Base-by-base conservation (phyloP, 129 eudicot genomes). In the Scalesia atractyloides region DNA sequence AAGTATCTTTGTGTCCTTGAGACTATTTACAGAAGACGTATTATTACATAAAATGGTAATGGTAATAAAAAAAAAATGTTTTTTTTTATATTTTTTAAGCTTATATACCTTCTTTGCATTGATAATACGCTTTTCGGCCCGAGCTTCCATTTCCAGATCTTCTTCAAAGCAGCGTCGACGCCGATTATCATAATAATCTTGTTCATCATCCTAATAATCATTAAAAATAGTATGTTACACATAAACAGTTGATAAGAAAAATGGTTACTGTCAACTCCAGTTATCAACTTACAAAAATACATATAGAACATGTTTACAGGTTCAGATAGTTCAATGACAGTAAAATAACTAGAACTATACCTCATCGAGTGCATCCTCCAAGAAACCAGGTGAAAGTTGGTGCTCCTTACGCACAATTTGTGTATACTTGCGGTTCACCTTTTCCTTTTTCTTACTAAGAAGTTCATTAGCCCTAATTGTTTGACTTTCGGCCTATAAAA, bases 281-380 rank as follows among this genome's bases (percentile, higher is more conserved):
- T 24, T 24, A 24, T 24, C 30, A 24, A 24, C 30, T 24, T 24
- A 24, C 30, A 24, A 24, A 24, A 24, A 24, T 24, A 24, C 30
- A 24, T 1, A 64, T 24, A 58, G 22, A 50, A 20, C 65, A 51
- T 74, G 56, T 24, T 43, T 66, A 66, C 41, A 75, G 36, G 59
- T 68, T 44, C 46, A 7, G 4, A 41, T 41, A 41, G 11, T 41
- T 39, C 14, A 73, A 73, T 2, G 15, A 33, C 19, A 47, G 37
- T 69, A 12, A 50, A 7, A 73, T 50, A 34, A 74, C 8, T 43
- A 30, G 14, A 79, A 63, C 33, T 67, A 48, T 71, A 86, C 98
- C 97, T 93, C 98, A 0, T 93, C 96, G 68, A 84, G 96, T 34
- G 90, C 97, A 69, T 90, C 99, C 81, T 95, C 99, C 76, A 95